A percentile compares a stretch with the other conserved stretches of the same genome.
These are phyloP conservation scores for Setomelanomma holmii DNA, from an alignment of 2,329 filamentous ascomycete species.

Conservation along the genomic window DNA sequence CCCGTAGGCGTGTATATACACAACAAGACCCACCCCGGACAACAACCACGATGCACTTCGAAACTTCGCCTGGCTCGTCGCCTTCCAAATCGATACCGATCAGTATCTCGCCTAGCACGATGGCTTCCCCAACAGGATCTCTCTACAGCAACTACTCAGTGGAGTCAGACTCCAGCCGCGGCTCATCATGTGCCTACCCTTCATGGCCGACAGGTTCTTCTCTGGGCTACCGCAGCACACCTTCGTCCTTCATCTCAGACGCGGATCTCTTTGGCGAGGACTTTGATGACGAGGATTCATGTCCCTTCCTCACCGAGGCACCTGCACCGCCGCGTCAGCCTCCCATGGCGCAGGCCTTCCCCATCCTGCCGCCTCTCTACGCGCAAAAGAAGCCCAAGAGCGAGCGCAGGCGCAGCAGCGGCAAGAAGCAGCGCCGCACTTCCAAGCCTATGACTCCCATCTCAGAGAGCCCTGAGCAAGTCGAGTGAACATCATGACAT, in stretches of 20 bases:
- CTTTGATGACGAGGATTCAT: slow-evolving; percentile 40
- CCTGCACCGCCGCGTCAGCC: slow-evolving; percentile 49
- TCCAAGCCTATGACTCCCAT: slow-evolving; percentile 54
- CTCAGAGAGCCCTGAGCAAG: slow-evolving; percentile 48
- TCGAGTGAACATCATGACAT: slow-evolving; percentile 38
- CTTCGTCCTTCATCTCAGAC: slow-evolving; percentile 52
- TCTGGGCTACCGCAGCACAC: slow-evolving; percentile 45
- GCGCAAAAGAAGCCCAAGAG: slow-evolving; percentile 51
- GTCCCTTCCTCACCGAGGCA: slow-evolving; percentile 47
- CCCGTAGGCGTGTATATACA: slow-evolving; percentile 34
- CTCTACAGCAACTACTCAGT: slow-evolving; percentile 46
- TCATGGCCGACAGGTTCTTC: slow-evolving; percentile 50
- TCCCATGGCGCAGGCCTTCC: slow-evolving; percentile 44
- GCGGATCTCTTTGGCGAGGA: slow-evolving; percentile 51
- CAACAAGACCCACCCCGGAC: slow-evolving; percentile 31
- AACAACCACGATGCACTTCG: slow-evolving; percentile 43
- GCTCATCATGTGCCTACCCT: slow-evolving; percentile 49
- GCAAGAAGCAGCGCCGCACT: slow-evolving; percentile 47
- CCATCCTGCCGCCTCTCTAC: slow-evolving; percentile 49
- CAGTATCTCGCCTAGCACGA: slow-evolving; percentile 42
- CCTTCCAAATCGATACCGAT: slow-evolving; percentile 50
- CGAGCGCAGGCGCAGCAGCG: slow-evolving; percentile 49
- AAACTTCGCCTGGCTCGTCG: slow-evolving; percentile 44
- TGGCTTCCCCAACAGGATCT: slow-evolving; percentile 45
- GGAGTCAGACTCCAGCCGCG: slow-evolving; percentile 36